Evolutionary conservation across 176 grass and related monocot species (phyloP).

Genomic region (Rhynchospora breviuscula): DNA sequence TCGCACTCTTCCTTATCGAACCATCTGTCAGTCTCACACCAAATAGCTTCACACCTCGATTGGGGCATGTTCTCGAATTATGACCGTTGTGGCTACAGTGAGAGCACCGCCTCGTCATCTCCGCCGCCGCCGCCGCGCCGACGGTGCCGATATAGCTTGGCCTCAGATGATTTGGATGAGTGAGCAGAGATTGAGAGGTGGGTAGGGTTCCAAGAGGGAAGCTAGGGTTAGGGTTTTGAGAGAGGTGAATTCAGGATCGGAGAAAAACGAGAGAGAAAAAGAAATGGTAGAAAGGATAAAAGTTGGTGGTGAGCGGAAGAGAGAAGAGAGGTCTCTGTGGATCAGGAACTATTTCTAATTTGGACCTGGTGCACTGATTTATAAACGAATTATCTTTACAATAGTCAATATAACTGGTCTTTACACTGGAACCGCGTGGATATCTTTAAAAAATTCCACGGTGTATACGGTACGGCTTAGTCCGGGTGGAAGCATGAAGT

Average conservation of each 20-base stretch:
- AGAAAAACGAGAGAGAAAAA: background rate
- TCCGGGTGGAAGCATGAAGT: background rate
- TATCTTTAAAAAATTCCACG: background rate
- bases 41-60: constrained; percentile 92
- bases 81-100: constrained; percentile 98
- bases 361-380: background rate
- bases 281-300: background rate
- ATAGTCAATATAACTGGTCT: background rate
- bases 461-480: background rate
- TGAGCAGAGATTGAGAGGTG: background rate
- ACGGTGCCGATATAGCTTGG: background rate
- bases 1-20: constrained; percentile 91
- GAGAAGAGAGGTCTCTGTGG: background rate
- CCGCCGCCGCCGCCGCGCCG: background rate
- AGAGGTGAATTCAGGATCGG: background rate
- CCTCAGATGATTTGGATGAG: background rate
- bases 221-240: constrained; percentile 1
- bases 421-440: background rate
- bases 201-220: background rate
- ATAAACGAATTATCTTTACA: background rate
- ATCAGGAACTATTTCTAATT: constrained; percentile 6
- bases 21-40: constrained; percentile 92
- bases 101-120: constrained; percentile 95
- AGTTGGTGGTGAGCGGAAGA: background rate
- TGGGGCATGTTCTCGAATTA: constrained; percentile 92